Evolutionary conservation across 192 early-diverging fungal species (phyloP), one percentile per base, ranked within the genome.

Genomic region (Backusella macrospora): DNA sequence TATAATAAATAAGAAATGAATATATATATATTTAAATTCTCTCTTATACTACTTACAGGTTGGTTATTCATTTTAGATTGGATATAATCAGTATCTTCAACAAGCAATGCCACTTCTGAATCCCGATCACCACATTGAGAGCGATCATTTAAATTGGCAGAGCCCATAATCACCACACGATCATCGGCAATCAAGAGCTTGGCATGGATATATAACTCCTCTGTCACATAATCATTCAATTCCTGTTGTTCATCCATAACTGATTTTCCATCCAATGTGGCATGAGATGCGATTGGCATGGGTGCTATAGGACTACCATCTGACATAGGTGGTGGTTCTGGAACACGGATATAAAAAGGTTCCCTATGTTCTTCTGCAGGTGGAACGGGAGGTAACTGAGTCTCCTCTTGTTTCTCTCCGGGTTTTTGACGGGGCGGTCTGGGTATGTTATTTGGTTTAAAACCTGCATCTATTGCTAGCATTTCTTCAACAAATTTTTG

Each of bases 121-220:
- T 96, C 94, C 66, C 90, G 90, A 74, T 89, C 88, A 26, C 95
- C 95, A 40, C 89, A 79, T 80, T 93, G 93, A 0, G 95, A 96
- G 1, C 95, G 88, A 79, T 96, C 95, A 74, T 96, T 96, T 73
- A 96, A 84, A 77, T 96, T 96, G 34, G 95, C 95, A 16, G 92
- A 93, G 2, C 95, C 95, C 78, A 92, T 90, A 42, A 96, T 88
- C 39, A 92, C 93, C 43, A 88, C 81, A 15, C 90, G 87, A 80
- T 96, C 95, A 69, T 96, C 95, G 18, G 95, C 88, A 73, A 96
- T 94, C 90, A 96, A 89, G 38, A 93, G 77, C 77, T 95, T 92
- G 72, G 90, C 90, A 85, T 96, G 95, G 52, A 96, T 88, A 76
- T 96, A 96, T 47, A 96, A 80, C 70, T 91, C 88, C 79, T 96